A percentile compares a stretch with the other conserved stretches of the same genome.
Conservation (phyloP, 75 land plant species). For the Gnetum montanum region DNA sequence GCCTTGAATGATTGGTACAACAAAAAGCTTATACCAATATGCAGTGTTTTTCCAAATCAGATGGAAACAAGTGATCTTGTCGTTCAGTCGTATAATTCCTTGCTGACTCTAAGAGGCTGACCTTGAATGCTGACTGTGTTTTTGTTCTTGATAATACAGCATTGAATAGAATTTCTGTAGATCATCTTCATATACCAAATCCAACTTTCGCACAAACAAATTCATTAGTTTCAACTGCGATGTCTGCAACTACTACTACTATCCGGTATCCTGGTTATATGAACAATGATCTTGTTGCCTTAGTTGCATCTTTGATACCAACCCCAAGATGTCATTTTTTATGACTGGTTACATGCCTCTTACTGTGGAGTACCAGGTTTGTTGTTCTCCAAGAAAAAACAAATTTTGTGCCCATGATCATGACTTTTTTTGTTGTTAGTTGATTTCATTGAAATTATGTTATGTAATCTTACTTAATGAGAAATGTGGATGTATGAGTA, state of each 20-base stretch:
- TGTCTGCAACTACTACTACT: conserved; percentile 99
- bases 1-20: conserved; percentile 94
- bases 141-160: conserved; percentile 98
- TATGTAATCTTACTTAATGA: too few relatives aligned
- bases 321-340: conserved; percentile 97
- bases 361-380: conserved; percentile 93
- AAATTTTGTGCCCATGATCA: too few relatives aligned
- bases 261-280: conserved; percentile 98
- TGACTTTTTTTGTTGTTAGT: too few relatives aligned
- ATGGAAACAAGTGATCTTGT: conserved; percentile 99
- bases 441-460: too few relatives aligned
- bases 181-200: conserved; percentile 81
- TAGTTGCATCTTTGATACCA: conserved; percentile 92
- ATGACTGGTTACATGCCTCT: conserved; percentile 99
- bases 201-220: conserved; percentile 98
- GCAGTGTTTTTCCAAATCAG: conserved; percentile 97
- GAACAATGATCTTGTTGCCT: conserved; percentile 98
- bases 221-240: conserved; percentile 95
- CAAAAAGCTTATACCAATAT: conserved; percentile 95
- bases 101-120: conserved; percentile 90
- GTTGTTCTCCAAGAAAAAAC: background rate
- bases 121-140: conserved; percentile 98
- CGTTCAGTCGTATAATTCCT: conserved; percentile 96
- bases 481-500: too few relatives aligned
- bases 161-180: conserved; percentile 93